Base-by-base conservation (phyloP, 352 stramenopile species). In the Aphanomyces invadans region DNA sequence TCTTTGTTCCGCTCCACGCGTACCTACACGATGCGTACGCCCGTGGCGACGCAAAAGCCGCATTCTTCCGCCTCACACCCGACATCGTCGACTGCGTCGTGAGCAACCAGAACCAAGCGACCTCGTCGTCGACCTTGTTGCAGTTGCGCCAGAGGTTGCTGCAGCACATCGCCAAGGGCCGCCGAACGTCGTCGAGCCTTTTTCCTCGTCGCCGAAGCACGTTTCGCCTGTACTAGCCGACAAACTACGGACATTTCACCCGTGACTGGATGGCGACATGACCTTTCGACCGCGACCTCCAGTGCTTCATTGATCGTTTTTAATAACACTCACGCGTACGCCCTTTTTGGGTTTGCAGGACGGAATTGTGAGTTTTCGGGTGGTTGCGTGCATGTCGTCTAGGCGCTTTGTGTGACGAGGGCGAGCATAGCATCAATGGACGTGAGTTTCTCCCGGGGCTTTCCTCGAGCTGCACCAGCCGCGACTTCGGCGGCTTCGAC, bases 381-480 rank as follows among this genome's bases (percentile, higher is more conserved):
- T 19, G 31, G n/a, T 61, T 9, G 32, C 19, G 26, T 19, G n/a
- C 32, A 17, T 25, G 21, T 48, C n/a, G 26, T 5, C 10, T 25
- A 63, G 38, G 7, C 7, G 36, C 36, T 15, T 15, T 42, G 36
- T 42, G 36, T 42, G 26, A 26, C 49, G 11, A 59, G 21, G 15
- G 12, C 39, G 7, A 95, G 71, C 86, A 95, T 95, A 49, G 88
- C 82, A 1, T 75, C 70, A 12, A 95, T 76, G 0, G 74, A 87
- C n/a, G 80, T 90, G 33, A 95, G 68, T 64, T 95, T 94, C 65
- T 94, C 87, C 28, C 84, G 80, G 9, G 83, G 80, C 61, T 93
- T 95, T 5, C 83, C 80, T 0, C 76, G 45, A 0, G 72, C 56
- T 62, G 78, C 68, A 1, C 87, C 87, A 12, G 82, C 86, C 32